Evolutionary conservation across 345 rosid genomes (phyloP), one percentile per base, ranked within the genome.

Genomic region (Ceriops decandra): DNA sequence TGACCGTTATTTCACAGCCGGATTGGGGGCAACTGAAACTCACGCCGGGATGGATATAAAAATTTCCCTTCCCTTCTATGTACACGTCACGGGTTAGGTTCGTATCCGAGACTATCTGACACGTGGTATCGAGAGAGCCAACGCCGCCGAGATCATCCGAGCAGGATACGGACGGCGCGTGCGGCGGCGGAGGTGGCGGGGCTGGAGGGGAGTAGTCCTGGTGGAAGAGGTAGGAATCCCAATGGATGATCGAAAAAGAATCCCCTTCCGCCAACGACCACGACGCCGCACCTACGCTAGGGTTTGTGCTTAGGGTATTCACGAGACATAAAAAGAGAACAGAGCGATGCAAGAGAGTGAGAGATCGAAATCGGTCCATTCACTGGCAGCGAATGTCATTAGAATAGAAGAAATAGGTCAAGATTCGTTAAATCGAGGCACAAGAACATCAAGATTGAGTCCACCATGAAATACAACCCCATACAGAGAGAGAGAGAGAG

Each of bases 161-260:
- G 78, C 99, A 95, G 0, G 98, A 92, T 2, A 87, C 91, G 11
- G 98, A 86, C 16, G 98, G 99, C 31, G 93, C 85, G 64, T 86
- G 98, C 28, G 99, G 98, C 4, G 96, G 98, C 22, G 98, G 98
- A 0, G 99, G 99, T 0, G 98, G 98, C 5, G 99, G 99, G 26
- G 99, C 81, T 7, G 98, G 98, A 1, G 99, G 99, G 0, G 99
- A 87, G 84, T 95, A 95, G 74, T 95, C 99, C 81, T 89, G 97
- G 67, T 87, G 92, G 72, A 80, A 87, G 60, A 68, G 68, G 67
- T 72, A 73, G 16, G 83, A 68, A 78, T 81, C 91, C 54, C 74
- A 78, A 79, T 82, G 86, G 57, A 75, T 65, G 70, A 61, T 59
- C 51, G 84, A 80, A 32, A 83, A 82, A 67, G 74, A 82, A 38